Evolutionary conservation across 2,329 filamentous ascomycete species (phyloP).

Genomic region (Harringtonia lauricola): DNA sequence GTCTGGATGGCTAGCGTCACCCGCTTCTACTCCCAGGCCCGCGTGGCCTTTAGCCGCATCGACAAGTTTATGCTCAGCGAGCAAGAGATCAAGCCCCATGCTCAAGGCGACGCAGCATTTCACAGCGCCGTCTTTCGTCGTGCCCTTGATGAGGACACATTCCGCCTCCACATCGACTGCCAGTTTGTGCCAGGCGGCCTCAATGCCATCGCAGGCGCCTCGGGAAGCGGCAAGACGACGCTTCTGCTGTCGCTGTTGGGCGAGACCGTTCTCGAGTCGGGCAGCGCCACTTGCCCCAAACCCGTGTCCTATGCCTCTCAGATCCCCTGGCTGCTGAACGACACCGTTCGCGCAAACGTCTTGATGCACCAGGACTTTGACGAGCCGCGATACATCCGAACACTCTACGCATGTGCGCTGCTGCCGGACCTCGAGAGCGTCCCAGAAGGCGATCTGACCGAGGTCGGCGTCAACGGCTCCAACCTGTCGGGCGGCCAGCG

Average conservation of each 20-base stretch:
- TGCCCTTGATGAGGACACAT: constrained; percentile 27
- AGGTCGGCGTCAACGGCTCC: constrained; percentile 14
- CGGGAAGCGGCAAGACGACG: constrained; percentile 47
- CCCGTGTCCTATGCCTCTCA: constrained; percentile 25
- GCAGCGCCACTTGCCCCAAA: constrained; percentile 29
- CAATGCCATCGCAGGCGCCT: constrained; percentile 42
- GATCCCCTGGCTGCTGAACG: constrained; percentile 24
- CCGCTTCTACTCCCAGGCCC: constrained; percentile 23
- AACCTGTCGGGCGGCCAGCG: constrained; percentile 16
- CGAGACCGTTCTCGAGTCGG: constrained; percentile 38
- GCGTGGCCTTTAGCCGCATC: constrained; percentile 29
- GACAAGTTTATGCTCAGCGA: constrained; percentile 43
- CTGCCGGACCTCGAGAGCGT: constrained; percentile 14
- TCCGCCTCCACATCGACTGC: constrained; percentile 36
- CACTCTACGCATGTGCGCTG: constrained; percentile 16
- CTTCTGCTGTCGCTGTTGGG: constrained; percentile 42
- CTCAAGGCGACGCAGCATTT: constrained; percentile 36
- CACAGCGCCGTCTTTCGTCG: constrained; percentile 22
- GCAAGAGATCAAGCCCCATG: constrained; percentile 34
- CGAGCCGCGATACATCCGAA: constrained; percentile 20
- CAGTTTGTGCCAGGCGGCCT: constrained; percentile 42
- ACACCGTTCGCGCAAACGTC: constrained; percentile 21
- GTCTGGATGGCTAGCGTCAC: constrained; percentile 22
- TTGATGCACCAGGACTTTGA: constrained; percentile 7
- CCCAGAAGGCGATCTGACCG: constrained; percentile 12